Percentiles rank a stretch among this genome's conserved stretches.
Evolutionary conservation across 176 grass and related monocot genomes (phyloP).

Genomic region (Melocanna baccifera): DNA sequence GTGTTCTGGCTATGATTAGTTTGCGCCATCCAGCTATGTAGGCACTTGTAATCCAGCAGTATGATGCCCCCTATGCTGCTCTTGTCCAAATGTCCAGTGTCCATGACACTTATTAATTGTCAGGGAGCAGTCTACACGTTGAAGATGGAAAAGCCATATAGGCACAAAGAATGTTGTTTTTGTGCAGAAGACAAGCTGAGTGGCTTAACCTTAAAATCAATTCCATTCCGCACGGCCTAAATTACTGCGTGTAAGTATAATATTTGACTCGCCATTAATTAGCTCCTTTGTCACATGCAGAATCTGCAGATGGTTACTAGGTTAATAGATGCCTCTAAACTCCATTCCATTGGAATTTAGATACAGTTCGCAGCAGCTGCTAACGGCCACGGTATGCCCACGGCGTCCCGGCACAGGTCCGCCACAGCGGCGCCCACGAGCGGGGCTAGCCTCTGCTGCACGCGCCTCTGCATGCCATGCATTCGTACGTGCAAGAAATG

Average conservation of each 20-base stretch:
- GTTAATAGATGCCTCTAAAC: background rate
- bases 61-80: too few relatives aligned
- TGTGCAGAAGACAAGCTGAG: background rate
- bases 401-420: too few relatives aligned
- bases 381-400: background rate
- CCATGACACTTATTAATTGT: background rate
- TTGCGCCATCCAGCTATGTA: too few relatives aligned
- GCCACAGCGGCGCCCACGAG: too few relatives aligned
- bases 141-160: background rate
- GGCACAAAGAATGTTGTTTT: background rate
- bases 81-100: background rate
- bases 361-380: background rate
- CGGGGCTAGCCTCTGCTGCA: too few relatives aligned
- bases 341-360: background rate
- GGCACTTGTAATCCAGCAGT: too few relatives aligned
- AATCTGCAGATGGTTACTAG: background rate
- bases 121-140: background rate
- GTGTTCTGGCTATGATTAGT: too few relatives aligned
- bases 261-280: background rate
- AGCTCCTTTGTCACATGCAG: background rate
- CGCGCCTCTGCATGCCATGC: too few relatives aligned
- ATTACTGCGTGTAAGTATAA: background rate
- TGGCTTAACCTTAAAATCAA: background rate
- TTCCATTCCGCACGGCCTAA: background rate
- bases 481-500: too few relatives aligned